phyloP scores from a whole-genome alignment of 2,329 filamentous ascomycete genomes.

The Ceratocystiopsis brevicomis region DNA sequence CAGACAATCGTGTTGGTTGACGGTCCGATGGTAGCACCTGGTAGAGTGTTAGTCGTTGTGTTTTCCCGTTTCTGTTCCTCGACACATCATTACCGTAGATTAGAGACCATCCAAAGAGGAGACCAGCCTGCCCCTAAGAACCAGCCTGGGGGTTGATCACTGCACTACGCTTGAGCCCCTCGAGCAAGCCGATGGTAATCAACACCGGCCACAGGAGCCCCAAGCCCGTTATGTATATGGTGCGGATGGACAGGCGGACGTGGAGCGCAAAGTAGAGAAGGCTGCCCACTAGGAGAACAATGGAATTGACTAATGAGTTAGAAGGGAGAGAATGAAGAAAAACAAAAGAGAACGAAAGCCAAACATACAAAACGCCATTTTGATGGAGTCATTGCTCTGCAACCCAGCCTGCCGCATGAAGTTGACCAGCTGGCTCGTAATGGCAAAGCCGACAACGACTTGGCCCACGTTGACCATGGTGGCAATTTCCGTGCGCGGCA shows the following conservation, averaged over 20 bases:
- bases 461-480: slow-evolving; percentile 16
- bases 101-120: slow-evolving; percentile 25
- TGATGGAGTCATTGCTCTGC: slow-evolving; percentile 18
- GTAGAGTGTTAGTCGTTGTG: no score
- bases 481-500: slow-evolving; percentile 35
- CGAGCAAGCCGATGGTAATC: slow-evolving; percentile 24
- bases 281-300: slow-evolving; percentile 19
- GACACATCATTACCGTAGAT: slow-evolving; percentile 4
- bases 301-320: slow-evolving; percentile 6
- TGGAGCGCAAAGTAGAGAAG: slow-evolving; percentile 23
- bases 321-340: neutral
- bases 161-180: slow-evolving; percentile 17
- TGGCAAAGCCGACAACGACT: slow-evolving; percentile 16
- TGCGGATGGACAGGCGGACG: slow-evolving; percentile 24
- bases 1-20: slow-evolving; percentile 10
- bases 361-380: slow-evolving; percentile 14
- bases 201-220: slow-evolving; percentile 17
- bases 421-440: slow-evolving; percentile 17
- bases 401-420: slow-evolving; percentile 17
- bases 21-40: slow-evolving; percentile 7
- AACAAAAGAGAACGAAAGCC: neutral
- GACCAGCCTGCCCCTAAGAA: slow-evolving; percentile 22
- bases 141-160: slow-evolving; percentile 11
- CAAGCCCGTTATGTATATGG: slow-evolving; percentile 21
- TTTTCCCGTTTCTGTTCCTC: no score